phyloP scores from a whole-genome alignment of 768 basidiomycete species.

The Suillus subluteus region DNA sequence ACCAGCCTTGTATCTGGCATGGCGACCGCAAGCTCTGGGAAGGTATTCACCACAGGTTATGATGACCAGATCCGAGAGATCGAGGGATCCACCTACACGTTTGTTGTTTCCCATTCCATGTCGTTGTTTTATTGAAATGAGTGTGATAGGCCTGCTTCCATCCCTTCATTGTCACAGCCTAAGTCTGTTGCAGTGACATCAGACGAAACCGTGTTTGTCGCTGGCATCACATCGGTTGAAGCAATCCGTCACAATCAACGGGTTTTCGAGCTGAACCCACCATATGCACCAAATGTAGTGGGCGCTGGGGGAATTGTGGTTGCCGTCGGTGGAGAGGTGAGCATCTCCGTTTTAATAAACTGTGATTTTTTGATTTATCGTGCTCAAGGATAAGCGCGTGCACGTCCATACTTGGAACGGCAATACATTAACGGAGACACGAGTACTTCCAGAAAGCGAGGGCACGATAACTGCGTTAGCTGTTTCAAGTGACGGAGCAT shows the following conservation, averaged over 20 bases:
- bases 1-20: slow-evolving; percentile 70
- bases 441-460: slow-evolving; percentile 66
- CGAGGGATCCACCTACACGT: slow-evolving; percentile 54
- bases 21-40: slow-evolving; percentile 47
- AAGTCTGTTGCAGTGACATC: slow-evolving; percentile 59
- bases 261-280: slow-evolving; percentile 56
- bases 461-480: slow-evolving; percentile 74
- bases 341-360: slow-evolving; percentile 24
- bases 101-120: slow-evolving; percentile 29
- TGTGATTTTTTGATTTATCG: slow-evolving; percentile 1
- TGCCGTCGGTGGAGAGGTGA: slow-evolving; percentile 77
- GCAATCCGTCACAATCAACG: slow-evolving; percentile 73
- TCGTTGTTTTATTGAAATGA: background rate
- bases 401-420: slow-evolving; percentile 76
- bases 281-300: slow-evolving; percentile 59
- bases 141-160: slow-evolving; percentile 49
- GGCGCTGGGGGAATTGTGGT: slow-evolving; percentile 55
- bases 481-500: slow-evolving; percentile 76
- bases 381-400: slow-evolving; percentile 72
- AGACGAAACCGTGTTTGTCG: slow-evolving; percentile 70
- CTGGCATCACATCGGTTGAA: slow-evolving; percentile 51
- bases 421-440: slow-evolving; percentile 57
- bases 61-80: slow-evolving; percentile 83
- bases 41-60: slow-evolving; percentile 73
- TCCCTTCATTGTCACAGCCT: slow-evolving; percentile 65